Evolutionary conservation across 371 early-diverging fungal genomes (phyloP), one percentile per base, ranked within the genome.

Genomic region (Synchytrium microbalum): DNA sequence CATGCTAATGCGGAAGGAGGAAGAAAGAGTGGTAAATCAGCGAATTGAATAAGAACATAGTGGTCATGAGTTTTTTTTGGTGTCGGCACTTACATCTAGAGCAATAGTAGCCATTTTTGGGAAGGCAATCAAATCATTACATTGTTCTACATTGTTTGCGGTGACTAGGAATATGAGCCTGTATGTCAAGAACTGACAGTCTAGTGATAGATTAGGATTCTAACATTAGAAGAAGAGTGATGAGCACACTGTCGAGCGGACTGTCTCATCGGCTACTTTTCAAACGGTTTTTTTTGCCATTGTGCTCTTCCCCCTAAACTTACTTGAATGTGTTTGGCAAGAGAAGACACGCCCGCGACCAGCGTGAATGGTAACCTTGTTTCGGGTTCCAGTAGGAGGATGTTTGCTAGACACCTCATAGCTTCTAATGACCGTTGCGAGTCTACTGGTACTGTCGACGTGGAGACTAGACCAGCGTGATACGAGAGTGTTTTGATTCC

Each of bases 121-220:
- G 46, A 38, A 38, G 10, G 46, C 46, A 38, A 38, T 38, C 46
- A 38, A 19, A 38, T 38, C 46, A 38, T 38, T 38, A 19, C 46
- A 38, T 19, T 38, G 46, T 5, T 38, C 46, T 5, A 38, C 19
- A 38, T 38, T 38, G 46, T 38, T 38, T 5, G 46, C 24, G 56
- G 56, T 55, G 8, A 55, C 28, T 24, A 55, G 56, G 24, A 55
- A 55, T 5, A 55, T 55, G 56, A 55, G 23, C 24, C 56, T 55
- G 24, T 55, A 25, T n/a, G 24, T 13, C 56, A 55, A 28, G 56
- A 55, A 55, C 28, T 13, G 56, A 8, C 13, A 8, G 28, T 55
- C 56, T 13, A 55, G 56, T 28, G 56, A 55, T 24, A 55, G 56
- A 28, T 55, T 24, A 13, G 56, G 28, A 13, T 28, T 8, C 56